Conservation (phyloP, 306 rosid species). For the Biancaea sappan region DNA sequence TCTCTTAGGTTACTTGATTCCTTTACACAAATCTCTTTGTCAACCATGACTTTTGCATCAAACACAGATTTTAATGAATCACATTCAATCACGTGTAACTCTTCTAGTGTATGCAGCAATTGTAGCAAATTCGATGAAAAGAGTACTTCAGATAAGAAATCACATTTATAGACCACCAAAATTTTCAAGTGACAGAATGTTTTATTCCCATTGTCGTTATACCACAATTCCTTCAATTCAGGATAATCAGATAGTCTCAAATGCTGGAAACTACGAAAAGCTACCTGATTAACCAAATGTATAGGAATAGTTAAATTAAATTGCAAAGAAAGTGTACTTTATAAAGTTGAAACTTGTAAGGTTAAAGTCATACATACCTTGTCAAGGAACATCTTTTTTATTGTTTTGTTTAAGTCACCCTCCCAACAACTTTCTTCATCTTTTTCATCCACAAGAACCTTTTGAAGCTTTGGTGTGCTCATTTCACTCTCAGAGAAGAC, state of each 20-base stretch:
- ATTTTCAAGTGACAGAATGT: neutral
- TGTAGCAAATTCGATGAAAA: neutral
- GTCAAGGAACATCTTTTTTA: neutral
- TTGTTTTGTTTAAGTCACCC: neutral
- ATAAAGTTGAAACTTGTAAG: too few species aligned
- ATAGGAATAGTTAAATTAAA: neutral
- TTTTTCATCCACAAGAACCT: neutral
- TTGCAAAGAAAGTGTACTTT: neutral
- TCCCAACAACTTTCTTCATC: neutral
- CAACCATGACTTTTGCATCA: neutral
- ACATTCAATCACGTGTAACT: neutral
- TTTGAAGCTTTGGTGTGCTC: neutral
- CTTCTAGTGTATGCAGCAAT: neutral
- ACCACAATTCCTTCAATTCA: neutral
- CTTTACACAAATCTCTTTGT: neutral
- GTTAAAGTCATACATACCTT: neutral
- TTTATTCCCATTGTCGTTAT: neutral
- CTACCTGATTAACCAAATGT: neutral
- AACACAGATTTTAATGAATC: neutral
- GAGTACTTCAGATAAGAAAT: neutral
- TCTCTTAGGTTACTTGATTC: neutral
- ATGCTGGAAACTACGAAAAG: neutral
- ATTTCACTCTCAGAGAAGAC: neutral
- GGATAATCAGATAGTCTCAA: neutral
- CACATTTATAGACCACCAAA: neutral